phyloP scores from a whole-genome alignment of 1,139 yeast genomes.

The Kodamaea sp. region DNA sequence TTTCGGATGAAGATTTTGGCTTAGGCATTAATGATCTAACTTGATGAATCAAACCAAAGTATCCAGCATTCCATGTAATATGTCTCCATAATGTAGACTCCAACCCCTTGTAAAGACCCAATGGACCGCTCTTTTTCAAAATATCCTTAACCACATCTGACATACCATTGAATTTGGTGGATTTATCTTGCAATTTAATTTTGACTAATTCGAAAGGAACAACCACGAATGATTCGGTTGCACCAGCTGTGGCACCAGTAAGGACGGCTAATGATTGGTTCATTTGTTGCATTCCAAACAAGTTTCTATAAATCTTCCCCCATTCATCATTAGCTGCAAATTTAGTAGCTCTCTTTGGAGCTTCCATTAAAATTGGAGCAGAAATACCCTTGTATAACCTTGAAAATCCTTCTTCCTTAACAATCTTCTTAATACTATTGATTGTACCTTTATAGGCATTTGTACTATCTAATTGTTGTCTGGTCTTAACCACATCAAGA shows the following conservation, averaged over 20 bases:
- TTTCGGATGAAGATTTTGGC: conserved; percentile 64
- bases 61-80: conserved; percentile 95
- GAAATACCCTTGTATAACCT: conserved; percentile 88
- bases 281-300: conserved; percentile 68
- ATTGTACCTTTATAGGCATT: conserved; percentile 77
- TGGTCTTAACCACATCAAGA: conserved; percentile 93
- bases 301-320: conserved; percentile 76
- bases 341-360: conserved; percentile 98
- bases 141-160: conserved; percentile 76
- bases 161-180: conserved; percentile 81
- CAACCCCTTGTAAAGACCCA: conserved; percentile 88
- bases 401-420: conserved; percentile 78
- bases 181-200: conserved; percentile 86
- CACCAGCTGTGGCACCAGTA: conserved; percentile 98
- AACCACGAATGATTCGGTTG: conserved; percentile 92
- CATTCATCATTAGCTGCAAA: conserved; percentile 98
- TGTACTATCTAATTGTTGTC: conserved; percentile 81
- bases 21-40: conserved; percentile 75
- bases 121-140: conserved; percentile 67
- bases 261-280: conserved; percentile 81
- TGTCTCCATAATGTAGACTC: conserved; percentile 99
- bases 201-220: conserved; percentile 91
- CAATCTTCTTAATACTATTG: conserved; percentile 78
- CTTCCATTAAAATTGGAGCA: conserved; percentile 98
- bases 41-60: conserved; percentile 92